These are phyloP conservation scores for Fraxinus paxiana DNA, from an alignment of 305 asterid genomes.

Conservation along the genomic window DNA sequence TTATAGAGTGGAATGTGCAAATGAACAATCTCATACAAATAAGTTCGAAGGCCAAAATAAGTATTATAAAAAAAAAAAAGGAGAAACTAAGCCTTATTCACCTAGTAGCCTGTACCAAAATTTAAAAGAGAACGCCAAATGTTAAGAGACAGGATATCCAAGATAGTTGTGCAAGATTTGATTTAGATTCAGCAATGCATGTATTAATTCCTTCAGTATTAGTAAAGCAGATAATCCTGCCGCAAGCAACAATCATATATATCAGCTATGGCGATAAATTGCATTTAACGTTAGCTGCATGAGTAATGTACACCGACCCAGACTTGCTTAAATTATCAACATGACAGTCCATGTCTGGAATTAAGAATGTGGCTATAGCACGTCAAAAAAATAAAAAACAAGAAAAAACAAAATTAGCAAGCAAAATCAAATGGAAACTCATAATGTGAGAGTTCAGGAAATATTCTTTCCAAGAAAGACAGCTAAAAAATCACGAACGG, in stretches of 20 bases:
- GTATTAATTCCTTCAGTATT: background rate
- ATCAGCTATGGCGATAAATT: background rate
- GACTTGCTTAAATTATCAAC: background rate
- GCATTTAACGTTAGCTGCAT: background rate
- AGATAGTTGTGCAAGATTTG: background rate
- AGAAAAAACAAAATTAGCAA: background rate
- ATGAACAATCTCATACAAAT: slow-evolving; percentile 2
- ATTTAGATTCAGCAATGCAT: background rate
- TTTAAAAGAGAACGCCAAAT: background rate
- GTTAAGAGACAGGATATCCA: background rate
- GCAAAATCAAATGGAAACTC: background rate
- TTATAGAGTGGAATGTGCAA: background rate
- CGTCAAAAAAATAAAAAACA: background rate
- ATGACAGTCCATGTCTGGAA: background rate
- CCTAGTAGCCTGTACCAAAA: background rate
- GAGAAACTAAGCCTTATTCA: background rate
- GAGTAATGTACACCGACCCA: background rate
- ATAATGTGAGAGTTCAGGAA: background rate
- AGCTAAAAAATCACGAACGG: background rate
- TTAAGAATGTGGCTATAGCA: background rate
- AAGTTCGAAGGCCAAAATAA: background rate
- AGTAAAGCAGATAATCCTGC: background rate
- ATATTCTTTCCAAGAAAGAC: background rate
- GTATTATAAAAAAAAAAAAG: background rate
- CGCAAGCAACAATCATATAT: background rate